Conservation (phyloP, 2,329 filamentous ascomycete species). For the Fonsecaea nubica region DNA sequence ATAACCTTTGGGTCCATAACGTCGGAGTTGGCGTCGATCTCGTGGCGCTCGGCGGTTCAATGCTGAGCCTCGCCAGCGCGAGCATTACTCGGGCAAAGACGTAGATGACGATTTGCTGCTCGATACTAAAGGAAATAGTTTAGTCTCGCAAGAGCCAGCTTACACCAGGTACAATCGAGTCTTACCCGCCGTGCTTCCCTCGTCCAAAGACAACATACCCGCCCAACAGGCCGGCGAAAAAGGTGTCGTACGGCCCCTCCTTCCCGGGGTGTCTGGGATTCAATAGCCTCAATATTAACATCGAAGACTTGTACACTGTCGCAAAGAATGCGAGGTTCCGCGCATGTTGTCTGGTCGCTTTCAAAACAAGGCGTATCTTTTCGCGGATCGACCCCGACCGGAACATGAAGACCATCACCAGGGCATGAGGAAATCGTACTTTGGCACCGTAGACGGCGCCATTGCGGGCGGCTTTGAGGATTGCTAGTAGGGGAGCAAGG, state of each 20-base stretch:
- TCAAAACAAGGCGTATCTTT: constrained; percentile 77
- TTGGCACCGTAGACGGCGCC: constrained; percentile 96
- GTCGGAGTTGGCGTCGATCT: constrained; percentile 37
- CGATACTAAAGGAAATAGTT: constrained; percentile 27
- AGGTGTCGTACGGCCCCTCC: constrained; percentile 77
- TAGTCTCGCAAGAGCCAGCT: constrained; percentile 21
- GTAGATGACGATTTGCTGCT: constrained; percentile 85
- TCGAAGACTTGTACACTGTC: constrained; percentile 82
- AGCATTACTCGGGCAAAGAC: constrained; percentile 91
- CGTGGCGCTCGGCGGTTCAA: constrained; percentile 63
- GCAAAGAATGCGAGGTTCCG: constrained; percentile 91
- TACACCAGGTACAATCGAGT: constrained; percentile 71
- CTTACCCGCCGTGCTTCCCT: constrained; percentile 65
- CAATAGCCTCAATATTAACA: constrained; percentile 73
- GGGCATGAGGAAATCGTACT: constrained; percentile 95
- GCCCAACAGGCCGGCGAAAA: constrained; percentile 84
- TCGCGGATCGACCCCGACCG: constrained; percentile 87
- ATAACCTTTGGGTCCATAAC: constrained; percentile 42
- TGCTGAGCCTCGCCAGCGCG: constrained; percentile 79
- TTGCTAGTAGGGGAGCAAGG: constrained; percentile 81
- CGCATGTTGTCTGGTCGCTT: constrained; percentile 88
- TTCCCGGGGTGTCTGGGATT: constrained; percentile 55
- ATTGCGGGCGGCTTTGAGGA: constrained; percentile 94
- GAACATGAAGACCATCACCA: constrained; percentile 98
- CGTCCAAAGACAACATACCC: constrained; percentile 94